A percentile compares a stretch with the other conserved stretches of the same genome.
Evolutionary conservation across 2,329 filamentous ascomycete genomes (phyloP).

Genomic region (Cercospora zeae-maydis): DNA sequence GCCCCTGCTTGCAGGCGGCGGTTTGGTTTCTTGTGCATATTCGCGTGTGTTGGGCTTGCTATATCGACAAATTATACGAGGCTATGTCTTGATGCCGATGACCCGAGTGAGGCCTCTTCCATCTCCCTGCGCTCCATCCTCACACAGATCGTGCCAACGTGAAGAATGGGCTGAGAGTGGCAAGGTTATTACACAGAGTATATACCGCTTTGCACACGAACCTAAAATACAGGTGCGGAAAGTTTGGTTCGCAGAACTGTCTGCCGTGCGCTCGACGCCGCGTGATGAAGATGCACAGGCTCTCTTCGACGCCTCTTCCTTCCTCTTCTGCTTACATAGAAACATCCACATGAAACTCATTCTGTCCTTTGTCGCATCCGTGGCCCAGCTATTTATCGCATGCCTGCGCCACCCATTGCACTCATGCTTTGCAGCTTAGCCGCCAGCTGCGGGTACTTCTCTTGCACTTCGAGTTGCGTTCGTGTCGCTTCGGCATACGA

Average conservation of each 20-base stretch:
- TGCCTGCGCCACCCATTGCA: conserved; percentile 22
- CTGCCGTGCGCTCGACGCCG: conserved; percentile 18
- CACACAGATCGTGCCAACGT: neutral
- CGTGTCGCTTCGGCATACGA: conserved; percentile 96
- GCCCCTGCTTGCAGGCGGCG: neutral
- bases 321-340: conserved; percentile 3
- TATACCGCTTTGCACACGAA: conserved; percentile 10
- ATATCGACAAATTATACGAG: neutral
- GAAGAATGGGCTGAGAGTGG: neutral
- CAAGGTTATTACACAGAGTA: conserved; percentile 11
- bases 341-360: conserved; percentile 16
- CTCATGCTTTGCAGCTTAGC: conserved; percentile 41
- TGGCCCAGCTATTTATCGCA: conserved; percentile 12
- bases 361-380: conserved; percentile 9
- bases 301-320: conserved; percentile 3
- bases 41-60: neutral
- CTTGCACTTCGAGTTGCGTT: conserved; percentile 77
- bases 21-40: neutral
- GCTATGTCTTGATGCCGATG: neutral
- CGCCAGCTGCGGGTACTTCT: conserved; percentile 53
- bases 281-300: conserved; percentile 12
- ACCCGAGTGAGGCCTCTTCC: neutral
- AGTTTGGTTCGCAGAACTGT: conserved; percentile 13
- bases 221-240: conserved; percentile 14
- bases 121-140: neutral